phyloP scores from a whole-genome alignment of 2,329 filamentous ascomycete genomes.

The Magnaporthiopsis poae region DNA sequence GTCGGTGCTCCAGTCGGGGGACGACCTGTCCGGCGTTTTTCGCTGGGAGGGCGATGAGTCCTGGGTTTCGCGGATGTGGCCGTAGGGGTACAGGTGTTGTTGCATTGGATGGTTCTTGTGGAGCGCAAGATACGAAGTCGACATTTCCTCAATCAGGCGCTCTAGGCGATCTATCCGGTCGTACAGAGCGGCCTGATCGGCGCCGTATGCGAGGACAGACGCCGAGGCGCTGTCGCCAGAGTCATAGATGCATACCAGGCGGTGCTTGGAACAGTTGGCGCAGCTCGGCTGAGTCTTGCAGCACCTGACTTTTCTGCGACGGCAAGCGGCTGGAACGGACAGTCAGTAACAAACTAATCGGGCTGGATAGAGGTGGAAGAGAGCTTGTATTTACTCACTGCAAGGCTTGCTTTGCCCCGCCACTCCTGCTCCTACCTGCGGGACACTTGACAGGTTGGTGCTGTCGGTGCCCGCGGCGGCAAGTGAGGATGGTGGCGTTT shows the following conservation, averaged over 20 bases:
- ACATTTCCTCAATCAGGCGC: slow-evolving; percentile 2
- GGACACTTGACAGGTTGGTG: not conserved
- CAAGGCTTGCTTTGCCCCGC: not conserved
- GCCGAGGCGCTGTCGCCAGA: slow-evolving; percentile 1
- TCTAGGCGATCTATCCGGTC: slow-evolving; percentile 3
- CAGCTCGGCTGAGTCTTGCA: not conserved
- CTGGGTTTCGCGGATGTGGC: not conserved
- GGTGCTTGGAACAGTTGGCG: slow-evolving; percentile 3
- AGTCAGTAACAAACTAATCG: not conserved
- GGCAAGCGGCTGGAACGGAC: not conserved
- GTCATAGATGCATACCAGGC: slow-evolving; percentile 2
- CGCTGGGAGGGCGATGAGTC: not conserved
- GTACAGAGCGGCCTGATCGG: not conserved
- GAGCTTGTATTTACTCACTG: not conserved
- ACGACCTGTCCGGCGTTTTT: not conserved
- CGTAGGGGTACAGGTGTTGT: not conserved
- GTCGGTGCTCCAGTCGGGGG: not conserved
- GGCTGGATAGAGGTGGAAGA: not conserved
- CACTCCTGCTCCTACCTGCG: not conserved
- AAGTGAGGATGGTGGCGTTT: not conserved
- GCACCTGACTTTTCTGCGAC: slow-evolving; percentile 2
- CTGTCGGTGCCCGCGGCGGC: not conserved
- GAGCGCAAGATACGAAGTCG: not conserved
- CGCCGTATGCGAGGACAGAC: not conserved
- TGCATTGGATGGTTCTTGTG: not conserved